phyloP scores from a whole-genome alignment of 306 rosid species.

The Quercus dentata region DNA sequence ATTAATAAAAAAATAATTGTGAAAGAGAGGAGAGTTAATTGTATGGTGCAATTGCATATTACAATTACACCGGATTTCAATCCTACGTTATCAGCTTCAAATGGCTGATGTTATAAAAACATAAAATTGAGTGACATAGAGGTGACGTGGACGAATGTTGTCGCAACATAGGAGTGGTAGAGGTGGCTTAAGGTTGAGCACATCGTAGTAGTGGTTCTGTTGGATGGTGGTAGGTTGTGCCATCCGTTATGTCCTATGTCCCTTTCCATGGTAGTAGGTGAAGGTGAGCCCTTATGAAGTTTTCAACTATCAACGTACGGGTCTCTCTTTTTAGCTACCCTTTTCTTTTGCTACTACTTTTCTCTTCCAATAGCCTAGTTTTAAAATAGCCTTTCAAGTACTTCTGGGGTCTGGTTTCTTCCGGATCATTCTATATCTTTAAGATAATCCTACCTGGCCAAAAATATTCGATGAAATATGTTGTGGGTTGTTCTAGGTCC shows the following conservation, averaged over 20 bases:
- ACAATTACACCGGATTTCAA: too few species aligned
- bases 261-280: conserved; percentile 23
- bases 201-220: background rate
- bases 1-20: too few species aligned
- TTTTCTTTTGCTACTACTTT: background rate
- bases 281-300: conserved; percentile 2
- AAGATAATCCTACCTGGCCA: too few species aligned
- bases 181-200: background rate
- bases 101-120: background rate
- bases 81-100: too few species aligned
- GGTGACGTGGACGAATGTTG: conserved; percentile 6
- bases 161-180: background rate
- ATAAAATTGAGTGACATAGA: background rate
- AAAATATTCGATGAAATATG: too few species aligned
- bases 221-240: background rate
- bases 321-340: background rate
- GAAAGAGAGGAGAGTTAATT: too few species aligned
- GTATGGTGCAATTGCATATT: too few species aligned
- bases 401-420: background rate
- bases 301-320: background rate
- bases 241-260: background rate
- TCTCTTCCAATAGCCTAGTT: background rate
- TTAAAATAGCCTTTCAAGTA: background rate
- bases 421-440: too few species aligned
- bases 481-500: too few species aligned